Evolutionary conservation across 768 basidiomycete genomes (phyloP).

Genomic region (Psilocybe tampanensis): DNA sequence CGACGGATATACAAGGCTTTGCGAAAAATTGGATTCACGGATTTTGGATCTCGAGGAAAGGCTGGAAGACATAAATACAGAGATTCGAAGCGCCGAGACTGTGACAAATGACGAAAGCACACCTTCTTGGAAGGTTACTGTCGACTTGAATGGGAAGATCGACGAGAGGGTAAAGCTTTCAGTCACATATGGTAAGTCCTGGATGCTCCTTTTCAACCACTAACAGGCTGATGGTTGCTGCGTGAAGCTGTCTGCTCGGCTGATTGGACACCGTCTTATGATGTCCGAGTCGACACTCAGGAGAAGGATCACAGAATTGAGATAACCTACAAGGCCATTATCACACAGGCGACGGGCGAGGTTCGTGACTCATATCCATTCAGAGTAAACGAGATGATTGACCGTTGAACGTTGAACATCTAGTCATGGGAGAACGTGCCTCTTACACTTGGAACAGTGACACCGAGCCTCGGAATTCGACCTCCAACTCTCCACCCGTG

Average conservation of each 20-base stretch:
- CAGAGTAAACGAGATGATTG: no score
- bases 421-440: slow-evolving; percentile 39
- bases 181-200: slow-evolving; percentile 33
- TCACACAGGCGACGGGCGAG: slow-evolving; percentile 41
- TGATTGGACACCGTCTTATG: slow-evolving; percentile 37
- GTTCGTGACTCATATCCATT: slow-evolving; percentile 15
- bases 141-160: slow-evolving; percentile 32
- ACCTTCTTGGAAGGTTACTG: slow-evolving; percentile 18
- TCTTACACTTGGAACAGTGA: slow-evolving; percentile 36
- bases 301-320: slow-evolving; percentile 28
- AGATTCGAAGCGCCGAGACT: slow-evolving; percentile 11
- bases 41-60: slow-evolving; percentile 26
- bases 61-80: slow-evolving; percentile 13
- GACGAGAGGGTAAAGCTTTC: slow-evolving; percentile 33
- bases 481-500: slow-evolving; percentile 32
- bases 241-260: slow-evolving; percentile 12
- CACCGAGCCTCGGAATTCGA: slow-evolving; percentile 31
- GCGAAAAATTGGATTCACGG: slow-evolving; percentile 26
- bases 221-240: no score
- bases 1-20: slow-evolving; percentile 25
- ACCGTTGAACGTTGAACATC: neutral
- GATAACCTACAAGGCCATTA: slow-evolving; percentile 40
- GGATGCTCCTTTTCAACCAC: no score
- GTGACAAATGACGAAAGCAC: neutral
- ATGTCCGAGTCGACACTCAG: slow-evolving; percentile 41